Percentiles rank a stretch among this genome's conserved stretches.
These are phyloP conservation scores for Trichoderma semiorbis DNA, from an alignment of 2,329 filamentous ascomycete genomes.

Conservation along the genomic window DNA sequence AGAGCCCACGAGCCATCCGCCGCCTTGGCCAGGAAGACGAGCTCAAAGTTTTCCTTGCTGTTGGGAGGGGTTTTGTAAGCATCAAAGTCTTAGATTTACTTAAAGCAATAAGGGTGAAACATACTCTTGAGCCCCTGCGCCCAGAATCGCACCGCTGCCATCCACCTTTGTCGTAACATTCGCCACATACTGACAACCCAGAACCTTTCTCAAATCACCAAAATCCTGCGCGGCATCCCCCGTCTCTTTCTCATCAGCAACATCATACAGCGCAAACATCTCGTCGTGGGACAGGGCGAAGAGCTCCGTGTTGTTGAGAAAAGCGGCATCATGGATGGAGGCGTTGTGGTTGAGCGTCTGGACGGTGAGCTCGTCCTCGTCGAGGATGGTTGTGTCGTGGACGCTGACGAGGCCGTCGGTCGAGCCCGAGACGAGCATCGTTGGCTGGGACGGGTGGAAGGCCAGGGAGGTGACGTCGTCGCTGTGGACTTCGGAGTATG, in stretches of 20 bases:
- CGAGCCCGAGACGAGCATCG: conserved; percentile 69
- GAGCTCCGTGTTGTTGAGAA: conserved; percentile 61
- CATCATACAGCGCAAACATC: conserved; percentile 68
- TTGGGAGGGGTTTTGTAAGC: neutral
- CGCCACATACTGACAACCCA: conserved; percentile 72
- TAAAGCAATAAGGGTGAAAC: conserved; percentile 26
- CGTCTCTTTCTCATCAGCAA: conserved; percentile 60
- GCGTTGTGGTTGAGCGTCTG: conserved; percentile 76
- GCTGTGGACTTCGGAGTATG: conserved; percentile 63
- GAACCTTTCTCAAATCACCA: conserved; percentile 64
- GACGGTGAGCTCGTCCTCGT: conserved; percentile 74
- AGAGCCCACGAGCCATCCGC: conserved; percentile 49
- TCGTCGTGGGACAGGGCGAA: conserved; percentile 77
- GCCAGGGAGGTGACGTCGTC: conserved; percentile 61
- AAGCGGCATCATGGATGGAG: conserved; percentile 71
- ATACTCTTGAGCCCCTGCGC: conserved; percentile 65
- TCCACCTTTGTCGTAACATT: conserved; percentile 61
- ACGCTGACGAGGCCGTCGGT: conserved; percentile 78
- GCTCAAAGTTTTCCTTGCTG: conserved; percentile 55
- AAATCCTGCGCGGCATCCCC: conserved; percentile 56
- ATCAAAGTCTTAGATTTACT: neutral
- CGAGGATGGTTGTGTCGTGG: conserved; percentile 65
- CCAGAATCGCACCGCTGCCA: conserved; percentile 57
- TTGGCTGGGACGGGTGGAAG: conserved; percentile 58
- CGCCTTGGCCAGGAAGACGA: conserved; percentile 56